Conservation (phyloP, 1,284 basidiomycete species). For the Tilletiopsis washingtonensis region DNA sequence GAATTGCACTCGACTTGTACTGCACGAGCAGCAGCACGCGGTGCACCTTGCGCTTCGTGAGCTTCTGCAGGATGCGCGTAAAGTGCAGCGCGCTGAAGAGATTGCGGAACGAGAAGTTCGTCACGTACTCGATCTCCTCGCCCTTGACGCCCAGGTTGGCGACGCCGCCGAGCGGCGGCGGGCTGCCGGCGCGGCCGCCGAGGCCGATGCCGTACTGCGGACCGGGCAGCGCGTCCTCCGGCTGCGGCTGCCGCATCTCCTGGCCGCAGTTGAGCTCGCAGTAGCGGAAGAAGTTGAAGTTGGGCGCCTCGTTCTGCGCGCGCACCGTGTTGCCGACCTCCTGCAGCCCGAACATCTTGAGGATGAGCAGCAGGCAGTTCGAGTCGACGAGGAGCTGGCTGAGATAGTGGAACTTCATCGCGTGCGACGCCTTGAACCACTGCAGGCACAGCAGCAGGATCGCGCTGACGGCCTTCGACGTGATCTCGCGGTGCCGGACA, state of each 20-base stretch:
- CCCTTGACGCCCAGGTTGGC: conserved; percentile 44
- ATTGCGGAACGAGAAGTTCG: conserved; percentile 94
- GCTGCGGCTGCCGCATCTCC: conserved; percentile 28
- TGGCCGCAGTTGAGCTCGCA: conserved; percentile 61
- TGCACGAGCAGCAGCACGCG: conserved; percentile 92
- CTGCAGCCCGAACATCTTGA: conserved; percentile 97
- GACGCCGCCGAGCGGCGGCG: conserved; percentile 11
- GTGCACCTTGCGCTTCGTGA: conserved; percentile 89
- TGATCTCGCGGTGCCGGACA: conserved; percentile 90
- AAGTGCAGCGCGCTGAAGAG: conserved; percentile 98
- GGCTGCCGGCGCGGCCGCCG: background rate
- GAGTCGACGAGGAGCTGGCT: conserved; percentile 90
- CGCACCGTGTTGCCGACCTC: conserved; percentile 76
- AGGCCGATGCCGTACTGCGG: conserved; percentile 2
- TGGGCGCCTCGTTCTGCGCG: conserved; percentile 78
- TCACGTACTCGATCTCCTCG: conserved; percentile 64
- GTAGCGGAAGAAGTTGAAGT: conserved; percentile 82
- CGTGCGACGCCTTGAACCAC: conserved; percentile 88
- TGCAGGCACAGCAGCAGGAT: conserved; percentile 83
- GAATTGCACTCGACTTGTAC: conserved; percentile 81
- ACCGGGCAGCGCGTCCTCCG: conserved; percentile 44
- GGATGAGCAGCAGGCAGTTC: conserved; percentile 83
- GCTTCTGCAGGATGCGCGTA: conserved; percentile 93
- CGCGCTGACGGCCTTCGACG: conserved; percentile 91
- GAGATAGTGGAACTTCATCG: conserved; percentile 97